Evolutionary conservation across 164 flowering plant genomes (phyloP).

Genomic region (Litsea cubeba): DNA sequence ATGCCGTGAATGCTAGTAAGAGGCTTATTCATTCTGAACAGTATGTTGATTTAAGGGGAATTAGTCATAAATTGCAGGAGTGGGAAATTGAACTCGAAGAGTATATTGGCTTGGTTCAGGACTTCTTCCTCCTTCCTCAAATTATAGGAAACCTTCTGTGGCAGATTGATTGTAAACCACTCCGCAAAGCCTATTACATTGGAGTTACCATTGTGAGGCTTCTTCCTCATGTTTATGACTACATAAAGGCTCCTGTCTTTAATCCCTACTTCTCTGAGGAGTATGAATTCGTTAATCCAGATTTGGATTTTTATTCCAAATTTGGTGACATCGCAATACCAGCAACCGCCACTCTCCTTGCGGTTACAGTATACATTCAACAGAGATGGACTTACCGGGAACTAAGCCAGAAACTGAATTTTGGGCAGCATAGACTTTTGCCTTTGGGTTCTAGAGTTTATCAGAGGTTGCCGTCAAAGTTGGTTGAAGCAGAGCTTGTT

Average conservation of each 20-base stretch:
- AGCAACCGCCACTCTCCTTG: slow-evolving; percentile 41
- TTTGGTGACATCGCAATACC: slow-evolving; percentile 52
- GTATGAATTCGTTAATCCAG: slow-evolving; percentile 69
- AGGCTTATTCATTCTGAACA: slow-evolving; percentile 23
- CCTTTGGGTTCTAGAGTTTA: slow-evolving; percentile 53
- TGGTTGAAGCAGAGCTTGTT: slow-evolving; percentile 70
- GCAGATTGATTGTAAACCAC: slow-evolving; percentile 61
- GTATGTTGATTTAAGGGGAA: slow-evolving; percentile 30
- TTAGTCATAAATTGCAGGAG: slow-evolving; percentile 23
- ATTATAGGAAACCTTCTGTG: slow-evolving; percentile 71
- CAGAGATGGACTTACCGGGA: slow-evolving; percentile 70
- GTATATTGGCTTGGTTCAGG: slow-evolving; percentile 82
- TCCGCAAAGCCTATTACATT: slow-evolving; percentile 57
- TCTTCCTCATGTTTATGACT: slow-evolving; percentile 82
- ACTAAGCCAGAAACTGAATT: slow-evolving; percentile 33
- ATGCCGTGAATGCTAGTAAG: slow-evolving; percentile 30
- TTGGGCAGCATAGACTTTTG: slow-evolving; percentile 42
- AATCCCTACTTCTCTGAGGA: slow-evolving; percentile 71
- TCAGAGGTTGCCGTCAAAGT: slow-evolving; percentile 57
- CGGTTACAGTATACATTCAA: slow-evolving; percentile 51
- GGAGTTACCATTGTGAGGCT: slow-evolving; percentile 73
- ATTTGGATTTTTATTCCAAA: slow-evolving; percentile 64
- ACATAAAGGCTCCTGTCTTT: slow-evolving; percentile 40
- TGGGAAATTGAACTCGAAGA: slow-evolving; percentile 76
- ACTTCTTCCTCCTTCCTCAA: slow-evolving; percentile 84